Percentiles rank a stretch among this genome's conserved stretches.
Evolutionary conservation across 495 filamentous ascomycete genomes (phyloP).

Genomic region (Hypoxylon intermedium): DNA sequence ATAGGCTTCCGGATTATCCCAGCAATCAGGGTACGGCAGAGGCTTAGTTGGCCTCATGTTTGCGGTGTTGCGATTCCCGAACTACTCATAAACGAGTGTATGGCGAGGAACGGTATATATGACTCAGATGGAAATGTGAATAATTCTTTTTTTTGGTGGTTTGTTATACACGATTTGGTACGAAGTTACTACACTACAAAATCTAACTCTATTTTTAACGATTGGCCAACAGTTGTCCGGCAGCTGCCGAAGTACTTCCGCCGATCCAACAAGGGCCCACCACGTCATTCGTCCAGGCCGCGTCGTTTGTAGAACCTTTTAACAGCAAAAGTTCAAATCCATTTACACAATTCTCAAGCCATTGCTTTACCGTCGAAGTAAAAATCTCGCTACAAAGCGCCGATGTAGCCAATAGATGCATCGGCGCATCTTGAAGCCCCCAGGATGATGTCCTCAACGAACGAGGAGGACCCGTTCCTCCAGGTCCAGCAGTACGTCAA

Average conservation of each 20-base stretch:
- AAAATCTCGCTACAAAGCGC: constrained; percentile 4
- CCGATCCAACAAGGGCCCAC: constrained; percentile 10
- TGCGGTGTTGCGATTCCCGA: neutral
- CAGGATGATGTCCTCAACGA: constrained; percentile 75
- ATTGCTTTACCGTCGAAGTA: neutral
- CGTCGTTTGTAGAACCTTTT: constrained; percentile 8
- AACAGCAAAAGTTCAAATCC: neutral
- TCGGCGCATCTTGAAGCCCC: constrained; percentile 38
- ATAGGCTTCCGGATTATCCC: constrained; percentile 67
- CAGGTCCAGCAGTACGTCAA: constrained; percentile 83
- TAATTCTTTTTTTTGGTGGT: neutral
- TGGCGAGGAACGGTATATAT: neutral
- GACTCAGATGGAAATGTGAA: neutral
- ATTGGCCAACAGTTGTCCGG: neutral
- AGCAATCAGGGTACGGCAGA: constrained; percentile 55
- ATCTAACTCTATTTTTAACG: neutral
- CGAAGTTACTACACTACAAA: neutral
- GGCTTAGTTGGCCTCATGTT: constrained; percentile 50
- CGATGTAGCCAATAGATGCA: constrained; percentile 43
- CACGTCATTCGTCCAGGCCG: constrained; percentile 31
- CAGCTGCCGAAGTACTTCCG: constrained; percentile 8
- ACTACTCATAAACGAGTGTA: constrained; percentile 12
- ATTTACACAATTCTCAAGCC: neutral
- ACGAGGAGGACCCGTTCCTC: constrained; percentile 86
- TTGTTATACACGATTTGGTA: neutral